These are phyloP conservation scores for Dactylis glomerata DNA, from an alignment of 176 grass and related monocot species.

Conservation along the genomic window DNA sequence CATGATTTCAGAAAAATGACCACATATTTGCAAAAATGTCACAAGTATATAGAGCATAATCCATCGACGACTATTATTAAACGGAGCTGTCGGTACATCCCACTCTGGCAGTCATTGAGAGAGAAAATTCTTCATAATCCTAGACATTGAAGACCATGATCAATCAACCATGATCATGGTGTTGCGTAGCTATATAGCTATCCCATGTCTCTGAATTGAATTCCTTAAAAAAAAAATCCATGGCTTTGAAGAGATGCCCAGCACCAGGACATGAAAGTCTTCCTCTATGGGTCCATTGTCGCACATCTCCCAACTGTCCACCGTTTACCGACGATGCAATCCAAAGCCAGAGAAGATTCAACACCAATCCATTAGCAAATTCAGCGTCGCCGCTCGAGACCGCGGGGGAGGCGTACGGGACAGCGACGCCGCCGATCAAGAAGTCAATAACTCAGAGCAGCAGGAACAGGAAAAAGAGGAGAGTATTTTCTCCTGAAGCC, in stretches of 20 bases:
- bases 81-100: too few species aligned
- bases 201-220: not conserved
- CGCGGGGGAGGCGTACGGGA: not conserved
- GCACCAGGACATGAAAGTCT: not conserved
- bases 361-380: not conserved
- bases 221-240: not conserved
- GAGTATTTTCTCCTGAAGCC: not conserved
- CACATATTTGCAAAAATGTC: too few species aligned
- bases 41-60: too few species aligned
- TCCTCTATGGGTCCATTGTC: not conserved
- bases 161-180: not conserved
- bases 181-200: not conserved
- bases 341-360: not conserved
- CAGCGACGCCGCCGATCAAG: conserved; percentile 10
- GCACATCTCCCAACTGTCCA: conserved; percentile 6
- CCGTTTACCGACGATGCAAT: not conserved
- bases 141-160: not conserved
- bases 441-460: not conserved
- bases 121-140: too few species aligned
- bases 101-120: too few species aligned
- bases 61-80: too few species aligned
- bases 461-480: not conserved
- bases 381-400: not conserved
- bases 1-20: too few species aligned
- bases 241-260: not conserved